Evolutionary conservation across 129 eudicot species (phyloP).

Genomic region (Smallanthus sonchifolius): DNA sequence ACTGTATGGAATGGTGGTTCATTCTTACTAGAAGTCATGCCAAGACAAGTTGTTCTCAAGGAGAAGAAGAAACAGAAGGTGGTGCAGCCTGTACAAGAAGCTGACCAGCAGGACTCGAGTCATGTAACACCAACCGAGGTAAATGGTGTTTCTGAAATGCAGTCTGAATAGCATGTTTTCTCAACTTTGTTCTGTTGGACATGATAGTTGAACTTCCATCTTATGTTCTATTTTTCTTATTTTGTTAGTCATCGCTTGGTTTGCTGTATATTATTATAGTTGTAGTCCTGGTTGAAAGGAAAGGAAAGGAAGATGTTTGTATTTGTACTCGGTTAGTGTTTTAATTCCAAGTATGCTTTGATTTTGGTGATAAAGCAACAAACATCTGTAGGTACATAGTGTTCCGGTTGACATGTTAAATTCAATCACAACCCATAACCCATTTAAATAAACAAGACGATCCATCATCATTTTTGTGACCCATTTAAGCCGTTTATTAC

Average conservation of each 20-base stretch:
- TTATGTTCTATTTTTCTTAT: conserved; percentile 2
- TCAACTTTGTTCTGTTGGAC: neutral
- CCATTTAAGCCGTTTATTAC: too few species aligned
- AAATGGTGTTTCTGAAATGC: conserved; percentile 9
- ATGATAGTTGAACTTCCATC: neutral
- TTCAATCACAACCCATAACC: too few species aligned
- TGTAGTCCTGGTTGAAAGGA: conserved; percentile 2
- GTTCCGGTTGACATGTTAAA: too few species aligned
- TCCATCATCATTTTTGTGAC: too few species aligned
- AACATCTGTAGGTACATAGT: too few species aligned
- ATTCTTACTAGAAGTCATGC: conserved; percentile 91
- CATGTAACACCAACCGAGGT: conserved; percentile 15
- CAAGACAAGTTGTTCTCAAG: conserved; percentile 79
- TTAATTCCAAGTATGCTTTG: neutral
- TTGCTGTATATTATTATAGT: conserved; percentile 1
- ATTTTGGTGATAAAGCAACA: too few species aligned
- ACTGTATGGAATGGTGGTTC: conserved; percentile 87
- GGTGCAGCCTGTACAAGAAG: conserved; percentile 31
- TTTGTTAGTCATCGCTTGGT: neutral
- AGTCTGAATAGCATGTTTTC: neutral
- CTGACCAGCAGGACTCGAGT: conserved; percentile 21
- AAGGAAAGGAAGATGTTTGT: neutral
- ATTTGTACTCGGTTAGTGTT: neutral
- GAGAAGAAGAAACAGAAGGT: conserved; percentile 68
- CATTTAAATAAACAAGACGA: too few species aligned